Conservation (phyloP, 202 grass and related monocot genomes). For the Panicum virgatum region DNA sequence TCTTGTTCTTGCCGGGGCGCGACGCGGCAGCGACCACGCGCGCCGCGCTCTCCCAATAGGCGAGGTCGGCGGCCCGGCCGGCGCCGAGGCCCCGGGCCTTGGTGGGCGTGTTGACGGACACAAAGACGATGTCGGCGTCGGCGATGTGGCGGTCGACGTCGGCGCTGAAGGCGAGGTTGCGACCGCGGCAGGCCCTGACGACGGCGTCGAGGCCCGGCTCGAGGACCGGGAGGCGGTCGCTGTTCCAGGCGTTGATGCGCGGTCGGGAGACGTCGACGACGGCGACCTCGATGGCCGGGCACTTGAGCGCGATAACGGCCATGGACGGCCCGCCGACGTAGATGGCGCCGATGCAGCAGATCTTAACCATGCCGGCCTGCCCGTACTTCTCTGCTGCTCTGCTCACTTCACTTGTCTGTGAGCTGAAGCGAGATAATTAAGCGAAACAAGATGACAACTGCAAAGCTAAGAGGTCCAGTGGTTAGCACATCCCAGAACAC, state of each 20-base stretch:
- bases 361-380: conserved; percentile 54
- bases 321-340: conserved; percentile 66
- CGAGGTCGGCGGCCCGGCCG: conserved; percentile 50
- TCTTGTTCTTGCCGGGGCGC: conserved; percentile 24
- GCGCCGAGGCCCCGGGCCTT: conserved; percentile 54
- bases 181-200: conserved; percentile 45
- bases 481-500: background rate
- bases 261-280: conserved; percentile 50
- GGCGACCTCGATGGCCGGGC: conserved; percentile 45
- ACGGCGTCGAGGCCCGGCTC: conserved; percentile 56
- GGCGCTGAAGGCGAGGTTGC: conserved; percentile 62
- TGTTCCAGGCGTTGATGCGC: conserved; percentile 67
- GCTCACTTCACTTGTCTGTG: too few relatives aligned
- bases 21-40: conserved; percentile 54
- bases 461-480: background rate
- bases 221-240: conserved; percentile 53
- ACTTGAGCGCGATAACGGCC: conserved; percentile 60
- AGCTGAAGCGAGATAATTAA: too few relatives aligned
- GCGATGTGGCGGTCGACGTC: conserved; percentile 53
- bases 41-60: conserved; percentile 66
- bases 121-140: conserved; percentile 55
- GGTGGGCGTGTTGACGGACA: conserved; percentile 63
- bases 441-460: background rate
- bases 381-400: background rate
- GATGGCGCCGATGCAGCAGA: conserved; percentile 69